Evolutionary conservation across 306 rosid genomes (phyloP).

Genomic region (Quercus mongolica): DNA sequence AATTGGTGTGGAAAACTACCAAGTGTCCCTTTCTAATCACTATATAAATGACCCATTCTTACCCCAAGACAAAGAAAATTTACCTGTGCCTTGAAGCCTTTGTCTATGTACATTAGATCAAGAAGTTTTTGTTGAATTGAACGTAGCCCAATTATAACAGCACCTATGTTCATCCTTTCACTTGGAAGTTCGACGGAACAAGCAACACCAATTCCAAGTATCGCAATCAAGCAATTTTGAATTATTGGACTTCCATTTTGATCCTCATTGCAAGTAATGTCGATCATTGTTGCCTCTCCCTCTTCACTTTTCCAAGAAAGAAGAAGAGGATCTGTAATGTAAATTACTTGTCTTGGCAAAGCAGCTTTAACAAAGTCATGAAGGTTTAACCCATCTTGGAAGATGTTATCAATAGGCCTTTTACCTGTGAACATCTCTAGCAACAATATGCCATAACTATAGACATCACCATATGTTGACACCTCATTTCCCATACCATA

Average conservation of each 20-base stretch:
- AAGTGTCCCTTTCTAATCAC: no score
- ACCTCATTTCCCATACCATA: no score
- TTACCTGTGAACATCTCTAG: no score
- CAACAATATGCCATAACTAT: no score
- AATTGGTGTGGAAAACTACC: no score
- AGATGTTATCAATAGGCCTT: not conserved
- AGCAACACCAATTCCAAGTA: not conserved
- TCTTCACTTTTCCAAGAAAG: not conserved
- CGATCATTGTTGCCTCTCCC: not conserved
- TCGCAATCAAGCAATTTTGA: no score
- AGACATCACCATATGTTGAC: no score
- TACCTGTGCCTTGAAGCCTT: not conserved
- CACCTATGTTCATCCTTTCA: not conserved
- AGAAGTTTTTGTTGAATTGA: not conserved
- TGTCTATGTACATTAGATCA: not conserved
- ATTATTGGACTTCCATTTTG: not conserved
- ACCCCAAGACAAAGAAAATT: no score
- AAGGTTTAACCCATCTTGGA: not conserved
- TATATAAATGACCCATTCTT: no score
- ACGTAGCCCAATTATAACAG: not conserved
- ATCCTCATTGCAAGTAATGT: not conserved
- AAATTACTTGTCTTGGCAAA: not conserved
- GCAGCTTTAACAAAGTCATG: not conserved
- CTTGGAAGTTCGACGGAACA: not conserved
- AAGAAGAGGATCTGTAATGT: not conserved